A percentile compares a stretch with the other conserved stretches of the same genome.
phyloP scores from a whole-genome alignment of 495 filamentous ascomycete genomes.

The Evernia prunastri region DNA sequence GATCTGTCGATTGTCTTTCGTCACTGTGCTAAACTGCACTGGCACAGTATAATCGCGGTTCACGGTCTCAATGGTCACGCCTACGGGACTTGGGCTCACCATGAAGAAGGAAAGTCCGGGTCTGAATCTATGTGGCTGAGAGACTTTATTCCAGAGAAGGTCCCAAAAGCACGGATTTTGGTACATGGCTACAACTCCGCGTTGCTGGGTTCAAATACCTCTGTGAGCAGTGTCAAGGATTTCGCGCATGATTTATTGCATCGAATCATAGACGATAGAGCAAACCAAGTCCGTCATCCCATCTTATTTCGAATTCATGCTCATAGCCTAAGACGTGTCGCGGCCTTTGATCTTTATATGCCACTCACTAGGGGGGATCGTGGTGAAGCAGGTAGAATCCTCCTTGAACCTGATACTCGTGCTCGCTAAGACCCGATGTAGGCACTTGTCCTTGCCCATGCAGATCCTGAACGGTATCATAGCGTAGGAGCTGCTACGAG shows the following conservation, averaged over 20 bases:
- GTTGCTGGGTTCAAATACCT: constrained; percentile 1
- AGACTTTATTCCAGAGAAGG: constrained; percentile 3
- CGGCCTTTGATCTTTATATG: constrained; percentile 12
- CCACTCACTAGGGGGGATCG: constrained; percentile 8
- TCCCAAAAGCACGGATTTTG: neutral
- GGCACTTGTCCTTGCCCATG: constrained; percentile 5
- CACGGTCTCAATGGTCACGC: constrained; percentile 13
- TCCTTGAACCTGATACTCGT: neutral
- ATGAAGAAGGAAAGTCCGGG: neutral
- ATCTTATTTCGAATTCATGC: neutral
- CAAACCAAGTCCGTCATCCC: neutral
- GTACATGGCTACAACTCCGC: constrained; percentile 10
- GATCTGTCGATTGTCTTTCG: neutral
- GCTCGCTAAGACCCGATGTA: neutral
- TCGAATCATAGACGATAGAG: constrained; percentile 8
- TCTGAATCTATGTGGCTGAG: constrained; percentile 9
- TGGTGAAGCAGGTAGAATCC: constrained; percentile 8
- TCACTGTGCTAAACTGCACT: neutral
- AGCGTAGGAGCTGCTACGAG: neutral
- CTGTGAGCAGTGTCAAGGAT: constrained; percentile 5
- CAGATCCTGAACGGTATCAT: neutral
- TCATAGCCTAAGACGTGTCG: neutral
- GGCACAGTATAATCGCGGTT: constrained; percentile 9
- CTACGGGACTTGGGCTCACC: constrained; percentile 5
- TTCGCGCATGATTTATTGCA: constrained; percentile 8